phyloP scores from a whole-genome alignment of 371 early-diverging fungal species.

The Rhizomucor miehei region DNA sequence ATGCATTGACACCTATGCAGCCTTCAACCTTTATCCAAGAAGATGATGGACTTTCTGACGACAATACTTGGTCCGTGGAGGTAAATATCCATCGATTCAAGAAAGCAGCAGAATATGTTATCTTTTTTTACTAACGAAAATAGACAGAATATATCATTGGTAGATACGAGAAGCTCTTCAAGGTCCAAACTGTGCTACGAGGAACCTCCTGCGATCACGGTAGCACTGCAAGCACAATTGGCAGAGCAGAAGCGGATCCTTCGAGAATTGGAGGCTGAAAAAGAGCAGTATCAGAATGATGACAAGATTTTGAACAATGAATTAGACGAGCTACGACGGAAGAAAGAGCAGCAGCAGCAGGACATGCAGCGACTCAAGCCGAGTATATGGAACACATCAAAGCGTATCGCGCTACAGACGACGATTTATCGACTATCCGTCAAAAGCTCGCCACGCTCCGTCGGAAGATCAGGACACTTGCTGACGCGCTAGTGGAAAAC shows the following conservation, averaged over 20 bases:
- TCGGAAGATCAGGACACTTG: slow-evolving; percentile 55
- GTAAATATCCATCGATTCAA: too few species aligned
- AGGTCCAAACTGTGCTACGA: too few species aligned
- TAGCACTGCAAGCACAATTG: slow-evolving; percentile 11
- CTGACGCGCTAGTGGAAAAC: slow-evolving; percentile 44
- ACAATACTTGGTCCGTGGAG: too few species aligned
- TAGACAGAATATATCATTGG: too few species aligned
- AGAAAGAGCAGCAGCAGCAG: slow-evolving; percentile 15
- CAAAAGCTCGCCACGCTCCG: slow-evolving; percentile 55
- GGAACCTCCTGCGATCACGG: too few species aligned
- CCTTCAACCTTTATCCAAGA: too few species aligned
- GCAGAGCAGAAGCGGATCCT: slow-evolving; percentile 23
- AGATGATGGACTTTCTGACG: too few species aligned
- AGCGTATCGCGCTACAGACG: slow-evolving; percentile 62
- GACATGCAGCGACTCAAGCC: slow-evolving; percentile 23
- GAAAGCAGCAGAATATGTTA: too few species aligned
- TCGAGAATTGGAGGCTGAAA: slow-evolving; percentile 18
- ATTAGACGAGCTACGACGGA: slow-evolving; percentile 11
- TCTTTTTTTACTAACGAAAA: too few species aligned
- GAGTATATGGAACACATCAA: too few species aligned
- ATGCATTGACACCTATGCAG: too few species aligned
- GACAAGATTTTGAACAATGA: slow-evolving; percentile 15
- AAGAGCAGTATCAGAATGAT: slow-evolving; percentile 14
- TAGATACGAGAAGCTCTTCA: too few species aligned
- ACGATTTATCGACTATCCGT: slow-evolving; percentile 61